Base-by-base conservation (phyloP, 2,329 filamentous ascomycete species). In the Gremmenia infestans region DNA sequence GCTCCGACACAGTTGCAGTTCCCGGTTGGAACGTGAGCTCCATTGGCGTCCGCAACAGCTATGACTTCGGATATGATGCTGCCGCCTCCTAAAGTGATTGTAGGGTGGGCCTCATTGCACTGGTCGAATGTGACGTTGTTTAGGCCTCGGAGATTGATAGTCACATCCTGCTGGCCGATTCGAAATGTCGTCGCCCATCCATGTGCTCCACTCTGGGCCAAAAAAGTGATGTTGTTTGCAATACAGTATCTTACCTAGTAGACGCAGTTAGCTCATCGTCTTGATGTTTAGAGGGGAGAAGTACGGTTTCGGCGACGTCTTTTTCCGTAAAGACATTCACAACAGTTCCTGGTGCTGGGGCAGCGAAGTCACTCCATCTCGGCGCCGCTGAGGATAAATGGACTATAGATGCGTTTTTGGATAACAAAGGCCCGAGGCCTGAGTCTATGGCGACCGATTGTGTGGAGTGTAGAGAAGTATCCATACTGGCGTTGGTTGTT, bases 1-100 rank as follows among this genome's bases (percentile, higher is more conserved):
- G 48, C 39, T 23, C 48, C 48, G 8, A 50, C 48, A 22, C 35
- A 50, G 22, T 50, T 50, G 9, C 48, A 50, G n/a, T 50, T 50
- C 12, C 48, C 48, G 8, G 48, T 50, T 14, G 36, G n/a, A 11
- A 39, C 48, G 14, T 50, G 48, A 37, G 48, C 48, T 19, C 36
- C 19, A 15, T 50, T 50, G 14, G 48, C 48, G 12, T 50, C 32
- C 9, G 48, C 48, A 11, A 35, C 48, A 4, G 25, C 48, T 14
- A 50, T 37, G 9, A 50, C 48, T 5, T 50, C 32, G 5, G 15
- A 17, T 15, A 50, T 35, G 19, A 50, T 50, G 6, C 25, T 35
- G 4, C 48, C 48, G 12, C 48, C 48, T 19, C 35, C 28, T 37
- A 50, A 9, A 4, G 25, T 50, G 9, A 40, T 9, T 4, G 37